Percentiles rank a stretch among this genome's conserved stretches.
These are phyloP conservation scores for Irpex sp. DNA, from an alignment of 1,284 basidiomycete genomes.

Conservation along the genomic window DNA sequence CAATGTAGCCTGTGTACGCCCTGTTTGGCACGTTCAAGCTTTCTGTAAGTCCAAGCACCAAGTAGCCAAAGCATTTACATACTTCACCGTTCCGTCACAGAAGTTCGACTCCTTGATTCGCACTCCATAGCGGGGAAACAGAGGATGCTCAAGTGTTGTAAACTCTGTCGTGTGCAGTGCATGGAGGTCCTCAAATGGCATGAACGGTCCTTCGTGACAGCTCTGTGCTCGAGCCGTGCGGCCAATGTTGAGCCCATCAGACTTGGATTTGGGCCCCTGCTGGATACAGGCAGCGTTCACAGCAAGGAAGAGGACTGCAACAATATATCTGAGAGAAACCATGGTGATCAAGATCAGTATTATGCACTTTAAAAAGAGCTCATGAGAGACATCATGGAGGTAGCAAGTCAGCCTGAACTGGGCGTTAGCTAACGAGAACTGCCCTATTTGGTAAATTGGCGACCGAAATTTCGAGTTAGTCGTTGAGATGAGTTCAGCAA, in stretches of 20 bases:
- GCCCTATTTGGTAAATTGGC: too few relatives aligned
- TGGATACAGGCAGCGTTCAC: background rate
- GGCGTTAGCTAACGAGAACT: too few relatives aligned
- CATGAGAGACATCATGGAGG: too few relatives aligned
- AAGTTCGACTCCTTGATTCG: conserved; percentile 41
- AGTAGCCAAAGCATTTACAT: conserved; percentile 23
- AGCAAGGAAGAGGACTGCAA: background rate
- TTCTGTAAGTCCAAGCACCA: background rate
- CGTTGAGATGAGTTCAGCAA: too few relatives aligned
- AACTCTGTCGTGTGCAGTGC: conserved; percentile 37
- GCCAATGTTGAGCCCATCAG: background rate
- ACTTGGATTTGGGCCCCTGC: background rate
- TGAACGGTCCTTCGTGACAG: conserved; percentile 38
- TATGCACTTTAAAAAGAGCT: too few relatives aligned
- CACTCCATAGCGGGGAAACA: conserved; percentile 49
- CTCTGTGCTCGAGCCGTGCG: too few relatives aligned
- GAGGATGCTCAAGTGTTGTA: conserved; percentile 46
- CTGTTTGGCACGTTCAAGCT: background rate
- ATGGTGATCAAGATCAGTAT: background rate
- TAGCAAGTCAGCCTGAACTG: too few relatives aligned
- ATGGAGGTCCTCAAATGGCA: conserved; percentile 37
- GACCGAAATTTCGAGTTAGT: too few relatives aligned
- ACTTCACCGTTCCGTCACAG: conserved; percentile 24
- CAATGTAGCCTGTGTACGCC: background rate
- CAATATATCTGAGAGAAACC: background rate